Base-by-base conservation (phyloP, 2,329 filamentous ascomycete species). In the Teratosphaeria viscida region DNA sequence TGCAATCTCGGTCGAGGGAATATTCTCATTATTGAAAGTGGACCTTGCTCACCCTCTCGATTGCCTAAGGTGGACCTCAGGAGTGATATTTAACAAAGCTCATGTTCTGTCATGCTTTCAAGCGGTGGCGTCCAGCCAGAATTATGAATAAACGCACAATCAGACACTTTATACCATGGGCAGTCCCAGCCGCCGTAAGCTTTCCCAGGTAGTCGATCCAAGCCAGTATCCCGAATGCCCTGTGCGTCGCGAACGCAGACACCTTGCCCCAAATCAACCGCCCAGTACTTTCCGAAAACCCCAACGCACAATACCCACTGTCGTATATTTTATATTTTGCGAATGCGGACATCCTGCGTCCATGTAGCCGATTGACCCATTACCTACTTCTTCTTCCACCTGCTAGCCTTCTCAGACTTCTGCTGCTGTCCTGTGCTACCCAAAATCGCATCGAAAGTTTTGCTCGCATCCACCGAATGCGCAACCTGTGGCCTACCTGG, bases 401-500 rank as follows among this genome's bases (percentile, higher is more conserved):
- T 49, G 19, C 43, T 49, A n/a, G 43, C 11, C 43, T 49, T 49
- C 16, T 49, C n/a, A 49, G 43, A 19, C n/a, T 68, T 70, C 57
- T 64, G 63, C 37, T 61, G 53, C 52, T 55, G 57, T 54, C 60
- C 55, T 54, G 63, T 56, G 43, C 63, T 63, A 6, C 69, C 73
- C n/a, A 80, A 62, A 54, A 80, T 79, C 16, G 73, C 73, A 66
- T 80, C 78, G 63, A 80, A 80, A 1, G 78, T 80, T 69, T 77
- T 78, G 59, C 61, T 76, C 16, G 75, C 57, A 63, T 73, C 70
- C 6, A 72, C 66, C 5, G 56, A 61, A 62, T 72, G 69, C 52
- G 57, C 54, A 54, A 64, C 56, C 39, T 63, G 63, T 35, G 69
- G 68, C 47, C 70, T 60, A 39, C 69, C 67, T 1, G 62, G 57